Evolutionary conservation across 192 early-diverging fungal species (phyloP).

Genomic region (Umbelopsis sp.): DNA sequence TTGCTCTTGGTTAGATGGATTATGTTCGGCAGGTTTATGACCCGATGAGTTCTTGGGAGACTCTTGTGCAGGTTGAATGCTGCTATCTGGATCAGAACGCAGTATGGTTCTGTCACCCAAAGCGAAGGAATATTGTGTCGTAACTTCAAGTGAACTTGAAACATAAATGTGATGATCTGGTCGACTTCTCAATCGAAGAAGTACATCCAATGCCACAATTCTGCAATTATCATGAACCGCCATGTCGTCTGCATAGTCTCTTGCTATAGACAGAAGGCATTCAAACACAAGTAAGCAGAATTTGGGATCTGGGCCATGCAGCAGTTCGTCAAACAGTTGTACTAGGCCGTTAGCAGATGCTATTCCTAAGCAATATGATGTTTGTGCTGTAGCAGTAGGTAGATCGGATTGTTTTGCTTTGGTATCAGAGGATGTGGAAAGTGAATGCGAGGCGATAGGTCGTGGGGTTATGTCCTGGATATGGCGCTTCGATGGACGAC

Average conservation of each 20-base stretch:
- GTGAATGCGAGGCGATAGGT: not conserved
- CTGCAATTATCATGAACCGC: constrained; percentile 43
- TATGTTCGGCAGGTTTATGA: not conserved
- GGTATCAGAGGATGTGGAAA: constrained; percentile 4
- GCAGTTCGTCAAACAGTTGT: constrained; percentile 48
- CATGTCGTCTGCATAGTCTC: constrained; percentile 26
- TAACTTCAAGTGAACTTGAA: not conserved
- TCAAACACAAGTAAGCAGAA: constrained; percentile 39
- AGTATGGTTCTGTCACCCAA: not conserved
- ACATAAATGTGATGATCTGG: constrained; percentile 55
- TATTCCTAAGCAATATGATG: constrained; percentile 38
- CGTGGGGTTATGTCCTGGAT: not conserved
- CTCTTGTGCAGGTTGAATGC: not conserved
- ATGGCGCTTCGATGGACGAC: not conserved
- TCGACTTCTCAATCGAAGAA: constrained; percentile 52
- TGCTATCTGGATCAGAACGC: not conserved
- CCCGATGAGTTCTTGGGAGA: not conserved
- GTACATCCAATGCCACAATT: constrained; percentile 49
- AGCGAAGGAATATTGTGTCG: constrained; percentile 10
- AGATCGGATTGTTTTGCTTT: constrained; percentile 5
- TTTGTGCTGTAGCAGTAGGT: not conserved
- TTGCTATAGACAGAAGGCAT: constrained; percentile 44
- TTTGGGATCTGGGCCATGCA: constrained; percentile 35
- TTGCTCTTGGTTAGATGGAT: not conserved
- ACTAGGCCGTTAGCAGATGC: constrained; percentile 42